A percentile compares a stretch with the other conserved stretches of the same genome.
Conservation (phyloP, 1,284 basidiomycete genomes). For the Takashimella koratensis region DNA sequence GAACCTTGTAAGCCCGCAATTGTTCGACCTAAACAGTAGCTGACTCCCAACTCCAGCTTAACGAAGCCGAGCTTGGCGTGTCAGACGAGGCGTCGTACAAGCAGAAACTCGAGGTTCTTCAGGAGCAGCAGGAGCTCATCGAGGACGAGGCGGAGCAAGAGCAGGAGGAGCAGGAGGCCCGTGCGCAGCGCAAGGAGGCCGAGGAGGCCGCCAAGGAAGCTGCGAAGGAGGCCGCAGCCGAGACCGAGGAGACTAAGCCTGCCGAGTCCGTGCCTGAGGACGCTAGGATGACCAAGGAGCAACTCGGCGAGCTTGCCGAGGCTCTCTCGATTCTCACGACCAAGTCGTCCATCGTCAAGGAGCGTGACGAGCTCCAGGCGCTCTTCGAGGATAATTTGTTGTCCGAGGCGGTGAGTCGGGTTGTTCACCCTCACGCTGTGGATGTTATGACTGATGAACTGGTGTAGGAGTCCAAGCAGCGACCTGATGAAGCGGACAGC, state of each 20-base stretch:
- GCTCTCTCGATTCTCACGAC: slow-evolving; percentile 87
- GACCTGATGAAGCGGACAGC: slow-evolving; percentile 45
- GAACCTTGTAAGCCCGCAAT: slow-evolving; percentile 65
- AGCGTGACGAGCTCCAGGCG: slow-evolving; percentile 82
- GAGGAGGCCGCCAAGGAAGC: slow-evolving; percentile 37
- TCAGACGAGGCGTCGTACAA: slow-evolving; percentile 94
- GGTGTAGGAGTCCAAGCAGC: slow-evolving; percentile 46
- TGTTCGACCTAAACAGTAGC: background rate
- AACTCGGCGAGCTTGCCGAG: slow-evolving; percentile 89
- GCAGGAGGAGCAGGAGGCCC: slow-evolving; percentile 87
- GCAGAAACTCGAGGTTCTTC: slow-evolving; percentile 94
- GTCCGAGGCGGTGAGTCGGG: slow-evolving; percentile 66
- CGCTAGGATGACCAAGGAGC: slow-evolving; percentile 95
- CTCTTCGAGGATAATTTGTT: slow-evolving; percentile 89
- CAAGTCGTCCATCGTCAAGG: slow-evolving; percentile 95
- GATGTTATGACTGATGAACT: slow-evolving; percentile 4
- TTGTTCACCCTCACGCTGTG: slow-evolving; percentile 6
- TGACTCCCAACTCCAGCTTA: slow-evolving; percentile 58
- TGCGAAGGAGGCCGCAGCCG: slow-evolving; percentile 3
- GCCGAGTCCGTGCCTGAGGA: slow-evolving; percentile 53
- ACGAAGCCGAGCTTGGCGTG: slow-evolving; percentile 94
- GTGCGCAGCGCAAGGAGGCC: slow-evolving; percentile 75
- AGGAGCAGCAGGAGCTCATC: slow-evolving; percentile 98
- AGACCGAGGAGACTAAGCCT: slow-evolving; percentile 15
- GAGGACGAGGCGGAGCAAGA: slow-evolving; percentile 99